These are phyloP conservation scores for Fulvia fulva DNA, from an alignment of 2,329 filamentous ascomycete species.

Conservation along the genomic window DNA sequence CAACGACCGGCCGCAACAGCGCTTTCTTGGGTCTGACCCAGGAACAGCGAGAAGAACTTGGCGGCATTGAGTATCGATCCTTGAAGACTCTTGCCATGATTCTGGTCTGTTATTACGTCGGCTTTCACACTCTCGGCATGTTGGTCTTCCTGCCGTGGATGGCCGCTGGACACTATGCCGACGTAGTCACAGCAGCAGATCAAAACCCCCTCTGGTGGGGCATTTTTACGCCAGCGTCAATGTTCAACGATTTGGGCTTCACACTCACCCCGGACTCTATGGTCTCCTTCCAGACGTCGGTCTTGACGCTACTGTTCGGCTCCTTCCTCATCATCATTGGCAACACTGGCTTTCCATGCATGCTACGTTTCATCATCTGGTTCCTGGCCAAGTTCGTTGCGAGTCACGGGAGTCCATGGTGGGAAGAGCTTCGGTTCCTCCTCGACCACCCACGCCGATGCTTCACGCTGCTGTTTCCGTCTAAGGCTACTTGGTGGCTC, in stretches of 20 bases:
- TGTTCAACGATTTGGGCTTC: constrained; percentile 94
- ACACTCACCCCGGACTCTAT: constrained; percentile 92
- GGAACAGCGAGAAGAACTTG: constrained; percentile 89
- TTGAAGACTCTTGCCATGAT: constrained; percentile 80
- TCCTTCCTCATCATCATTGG: constrained; percentile 88
- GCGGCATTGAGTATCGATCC: constrained; percentile 92
- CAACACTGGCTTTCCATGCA: constrained; percentile 92
- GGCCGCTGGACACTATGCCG: constrained; percentile 56
- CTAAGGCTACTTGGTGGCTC: constrained; percentile 90
- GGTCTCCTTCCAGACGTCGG: constrained; percentile 75
- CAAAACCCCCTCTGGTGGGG: constrained; percentile 80
- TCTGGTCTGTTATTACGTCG: constrained; percentile 72
- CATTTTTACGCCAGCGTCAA: constrained; percentile 79
- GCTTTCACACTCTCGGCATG: constrained; percentile 74
- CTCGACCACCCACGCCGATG: constrained; percentile 93
- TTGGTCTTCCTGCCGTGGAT: constrained; percentile 80
- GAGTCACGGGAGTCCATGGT: constrained; percentile 65
- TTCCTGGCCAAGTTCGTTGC: constrained; percentile 59
- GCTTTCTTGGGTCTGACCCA: constrained; percentile 84
- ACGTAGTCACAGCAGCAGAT: constrained; percentile 56
- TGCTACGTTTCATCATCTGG: constrained; percentile 94
- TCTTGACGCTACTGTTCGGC: constrained; percentile 71
- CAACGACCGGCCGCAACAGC: constrained; percentile 89
- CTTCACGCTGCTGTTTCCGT: constrained; percentile 90
- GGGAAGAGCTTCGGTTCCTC: constrained; percentile 86